A percentile compares a stretch with the other conserved stretches of the same genome.
phyloP scores from a whole-genome alignment of 2,329 filamentous ascomycete species.

The Fusarium compactum region DNA sequence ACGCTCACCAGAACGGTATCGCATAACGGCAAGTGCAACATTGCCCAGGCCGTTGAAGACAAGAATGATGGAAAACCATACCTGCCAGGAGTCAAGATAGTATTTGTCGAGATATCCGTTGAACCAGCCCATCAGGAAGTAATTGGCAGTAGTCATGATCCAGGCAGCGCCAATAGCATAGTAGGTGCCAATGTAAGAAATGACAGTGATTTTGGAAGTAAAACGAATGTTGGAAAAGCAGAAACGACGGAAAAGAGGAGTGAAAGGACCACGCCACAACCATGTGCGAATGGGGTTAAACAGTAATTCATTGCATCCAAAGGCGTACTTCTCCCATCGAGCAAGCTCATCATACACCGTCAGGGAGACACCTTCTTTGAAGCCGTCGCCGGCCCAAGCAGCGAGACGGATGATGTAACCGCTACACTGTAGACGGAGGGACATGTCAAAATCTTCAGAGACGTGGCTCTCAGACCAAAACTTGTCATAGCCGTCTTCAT shows the following conservation, averaged over 20 bases:
- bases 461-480: conserved; percentile 86
- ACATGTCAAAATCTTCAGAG: conserved; percentile 87
- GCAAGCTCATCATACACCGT: conserved; percentile 88
- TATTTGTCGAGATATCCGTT: conserved; percentile 84
- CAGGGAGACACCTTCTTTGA: conserved; percentile 85
- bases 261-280: conserved; percentile 80
- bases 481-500: conserved; percentile 79
- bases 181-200: conserved; percentile 84
- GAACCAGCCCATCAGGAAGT: conserved; percentile 81
- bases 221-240: conserved; percentile 79
- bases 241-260: conserved; percentile 81
- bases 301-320: conserved; percentile 84
- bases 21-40: conserved; percentile 76
- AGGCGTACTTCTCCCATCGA: conserved; percentile 89
- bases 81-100: conserved; percentile 82
- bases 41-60: conserved; percentile 83
- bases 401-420: conserved; percentile 80
- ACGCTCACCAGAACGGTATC: conserved; percentile 76
- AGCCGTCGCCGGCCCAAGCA: conserved; percentile 79
- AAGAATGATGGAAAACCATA: conserved; percentile 84
- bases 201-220: conserved; percentile 79
- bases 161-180: conserved; percentile 82
- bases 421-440: conserved; percentile 77
- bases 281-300: conserved; percentile 83
- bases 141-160: conserved; percentile 79